These are phyloP conservation scores for Alternaria consortialis DNA, from an alignment of 2,329 filamentous ascomycete species.

Conservation along the genomic window DNA sequence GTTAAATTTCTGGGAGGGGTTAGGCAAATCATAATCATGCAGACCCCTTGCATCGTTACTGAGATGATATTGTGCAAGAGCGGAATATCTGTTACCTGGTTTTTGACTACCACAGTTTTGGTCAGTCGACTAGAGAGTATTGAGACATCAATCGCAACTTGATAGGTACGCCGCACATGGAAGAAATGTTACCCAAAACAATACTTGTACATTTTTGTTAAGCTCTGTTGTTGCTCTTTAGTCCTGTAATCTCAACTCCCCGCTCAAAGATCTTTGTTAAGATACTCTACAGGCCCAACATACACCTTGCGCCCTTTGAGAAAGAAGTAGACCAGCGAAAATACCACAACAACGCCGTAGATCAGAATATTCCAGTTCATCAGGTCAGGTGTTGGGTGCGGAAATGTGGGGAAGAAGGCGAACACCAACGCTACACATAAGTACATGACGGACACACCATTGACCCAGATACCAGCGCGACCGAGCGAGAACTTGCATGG, in stretches of 20 bases:
- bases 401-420: conserved; percentile 55
- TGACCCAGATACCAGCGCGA: conserved; percentile 55
- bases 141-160: too few relatives aligned
- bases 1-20: too few relatives aligned
- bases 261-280: conserved; percentile 20
- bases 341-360: conserved; percentile 55
- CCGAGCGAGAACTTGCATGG: conserved; percentile 58
- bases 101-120: too few relatives aligned
- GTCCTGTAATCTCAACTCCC: not conserved
- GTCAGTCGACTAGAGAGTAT: too few relatives aligned
- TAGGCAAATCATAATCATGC: too few relatives aligned
- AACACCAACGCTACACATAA: conserved; percentile 54
- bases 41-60: too few relatives aligned
- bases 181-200: too few relatives aligned
- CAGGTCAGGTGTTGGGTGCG: conserved; percentile 37
- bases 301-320: conserved; percentile 54
- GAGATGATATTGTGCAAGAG: too few relatives aligned
- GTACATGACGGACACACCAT: conserved; percentile 53
- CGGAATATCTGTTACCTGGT: too few relatives aligned
- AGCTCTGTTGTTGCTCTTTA: too few relatives aligned
- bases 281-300: conserved; percentile 43
- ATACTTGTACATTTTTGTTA: too few relatives aligned
- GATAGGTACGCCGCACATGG: too few relatives aligned
- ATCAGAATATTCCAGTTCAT: conserved; percentile 62
- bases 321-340: conserved; percentile 57